Percentiles rank a stretch among this genome's conserved stretches.
These are phyloP conservation scores for Panicum hallii DNA, from an alignment of 202 grass and related monocot species.

Conservation along the genomic window DNA sequence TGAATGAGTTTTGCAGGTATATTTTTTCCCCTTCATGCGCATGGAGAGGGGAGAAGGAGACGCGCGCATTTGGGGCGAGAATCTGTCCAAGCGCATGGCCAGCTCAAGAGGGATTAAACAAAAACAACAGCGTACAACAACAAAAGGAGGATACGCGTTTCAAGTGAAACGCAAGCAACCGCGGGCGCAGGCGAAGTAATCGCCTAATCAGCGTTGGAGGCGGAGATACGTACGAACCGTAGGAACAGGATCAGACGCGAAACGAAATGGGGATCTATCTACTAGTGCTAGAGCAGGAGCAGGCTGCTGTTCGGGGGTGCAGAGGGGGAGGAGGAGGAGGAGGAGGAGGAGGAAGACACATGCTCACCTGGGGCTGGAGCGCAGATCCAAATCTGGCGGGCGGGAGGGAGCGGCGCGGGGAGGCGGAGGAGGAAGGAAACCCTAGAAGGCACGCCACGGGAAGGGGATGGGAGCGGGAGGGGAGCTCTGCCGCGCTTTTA, in stretches of 20 bases:
- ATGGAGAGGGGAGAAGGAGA: neutral
- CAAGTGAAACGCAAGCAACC: neutral
- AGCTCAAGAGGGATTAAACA: neutral
- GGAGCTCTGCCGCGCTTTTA: conserved; percentile 28
- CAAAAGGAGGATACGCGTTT: neutral
- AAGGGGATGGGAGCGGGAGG: neutral
- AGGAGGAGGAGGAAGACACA: neutral
- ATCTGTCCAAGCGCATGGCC: neutral
- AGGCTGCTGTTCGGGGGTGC: neutral
- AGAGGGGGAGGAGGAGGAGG: neutral
- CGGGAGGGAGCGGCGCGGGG: neutral
- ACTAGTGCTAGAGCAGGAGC: neutral
- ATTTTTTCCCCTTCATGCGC: neutral
- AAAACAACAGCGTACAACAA: neutral
- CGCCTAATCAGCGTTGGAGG: neutral
- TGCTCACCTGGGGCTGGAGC: neutral
- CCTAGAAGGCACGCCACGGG: conserved; percentile 10
- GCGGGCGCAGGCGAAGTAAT: neutral
- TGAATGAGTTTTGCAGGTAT: neutral
- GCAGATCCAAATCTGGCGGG: conserved; percentile 37
- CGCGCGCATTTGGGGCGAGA: neutral
- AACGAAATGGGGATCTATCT: conserved; percentile 1
- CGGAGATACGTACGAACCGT: neutral
- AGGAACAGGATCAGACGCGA: neutral
- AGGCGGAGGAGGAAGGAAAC: neutral